Conservation (phyloP, 352 stramenopile genomes). For the Pythium vanterpoolii region DNA sequence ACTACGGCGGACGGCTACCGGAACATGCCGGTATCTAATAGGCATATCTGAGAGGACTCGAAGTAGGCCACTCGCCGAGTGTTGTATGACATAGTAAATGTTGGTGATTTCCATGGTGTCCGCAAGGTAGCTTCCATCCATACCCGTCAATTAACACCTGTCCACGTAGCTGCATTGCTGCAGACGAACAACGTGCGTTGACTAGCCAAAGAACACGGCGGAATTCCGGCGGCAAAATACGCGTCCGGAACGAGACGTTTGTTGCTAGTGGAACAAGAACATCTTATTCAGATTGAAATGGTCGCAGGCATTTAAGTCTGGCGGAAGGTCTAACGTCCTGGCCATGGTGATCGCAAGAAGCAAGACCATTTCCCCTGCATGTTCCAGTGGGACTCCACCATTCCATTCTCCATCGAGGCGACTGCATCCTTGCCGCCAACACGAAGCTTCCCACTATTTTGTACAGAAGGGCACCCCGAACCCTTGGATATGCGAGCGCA, state of each 20-base stretch:
- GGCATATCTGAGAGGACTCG: background rate
- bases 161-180: background rate
- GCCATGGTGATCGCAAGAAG: too few species aligned
- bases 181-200: background rate
- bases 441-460: too few species aligned
- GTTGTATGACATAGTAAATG: background rate
- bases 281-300: too few species aligned
- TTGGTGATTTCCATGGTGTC: background rate
- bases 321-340: too few species aligned
- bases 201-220: constrained; percentile 8
- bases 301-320: too few species aligned
- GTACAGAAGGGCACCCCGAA: constrained; percentile 7
- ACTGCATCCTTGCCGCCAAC: too few species aligned
- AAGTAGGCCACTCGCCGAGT: background rate
- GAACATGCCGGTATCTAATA: background rate
- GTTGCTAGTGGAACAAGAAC: background rate
- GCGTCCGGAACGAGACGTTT: background rate
- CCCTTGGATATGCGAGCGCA: constrained; percentile 4
- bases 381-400: too few species aligned
- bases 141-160: too few species aligned
- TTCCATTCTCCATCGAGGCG: too few species aligned
- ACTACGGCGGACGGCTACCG: constrained; percentile 9
- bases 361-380: too few species aligned
- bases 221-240: constrained; percentile 2
- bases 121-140: background rate